Conservation (phyloP, 306 rosid genomes). For the Canavalia ensiformis region DNA sequence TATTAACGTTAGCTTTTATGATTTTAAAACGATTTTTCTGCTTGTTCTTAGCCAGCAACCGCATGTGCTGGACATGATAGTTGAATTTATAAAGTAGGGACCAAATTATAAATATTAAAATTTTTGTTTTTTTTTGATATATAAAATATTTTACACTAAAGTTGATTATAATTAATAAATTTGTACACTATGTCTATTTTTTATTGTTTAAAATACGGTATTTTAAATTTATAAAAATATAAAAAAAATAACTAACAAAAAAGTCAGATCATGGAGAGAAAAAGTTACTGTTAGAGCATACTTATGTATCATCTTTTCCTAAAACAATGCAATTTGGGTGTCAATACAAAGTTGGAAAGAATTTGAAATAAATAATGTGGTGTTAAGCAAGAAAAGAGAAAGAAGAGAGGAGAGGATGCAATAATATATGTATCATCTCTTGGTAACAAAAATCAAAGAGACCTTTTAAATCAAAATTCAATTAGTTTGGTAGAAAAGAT, state of each 20-base stretch:
- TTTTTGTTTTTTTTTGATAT: no score
- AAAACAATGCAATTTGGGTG: conserved; percentile 14
- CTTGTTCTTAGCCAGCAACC: no score
- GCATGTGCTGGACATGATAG: no score
- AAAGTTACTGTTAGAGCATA: conserved; percentile 34
- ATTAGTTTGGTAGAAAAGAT: conserved; percentile 34
- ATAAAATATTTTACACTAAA: no score
- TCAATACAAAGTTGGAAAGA: neutral
- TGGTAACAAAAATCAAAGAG: neutral
- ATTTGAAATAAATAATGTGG: neutral
- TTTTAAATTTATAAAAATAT: neutral
- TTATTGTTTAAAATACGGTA: no score
- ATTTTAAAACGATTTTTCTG: no score
- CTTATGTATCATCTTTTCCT: neutral
- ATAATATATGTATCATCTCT: conserved; percentile 2
- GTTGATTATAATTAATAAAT: no score
- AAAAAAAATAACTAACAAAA: conserved; percentile 18
- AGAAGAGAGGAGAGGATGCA: conserved; percentile 18
- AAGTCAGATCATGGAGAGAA: conserved; percentile 11
- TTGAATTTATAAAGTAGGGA: no score
- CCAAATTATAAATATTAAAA: no score
- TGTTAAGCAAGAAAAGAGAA: neutral
- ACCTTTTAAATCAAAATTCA: conserved; percentile 4
- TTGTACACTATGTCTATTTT: no score
- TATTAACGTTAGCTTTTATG: no score